A percentile compares a stretch with the other conserved stretches of the same genome.
Evolutionary conservation across 2,329 filamentous ascomycete genomes (phyloP).

Genomic region (Phaeoacremonium minimum): DNA sequence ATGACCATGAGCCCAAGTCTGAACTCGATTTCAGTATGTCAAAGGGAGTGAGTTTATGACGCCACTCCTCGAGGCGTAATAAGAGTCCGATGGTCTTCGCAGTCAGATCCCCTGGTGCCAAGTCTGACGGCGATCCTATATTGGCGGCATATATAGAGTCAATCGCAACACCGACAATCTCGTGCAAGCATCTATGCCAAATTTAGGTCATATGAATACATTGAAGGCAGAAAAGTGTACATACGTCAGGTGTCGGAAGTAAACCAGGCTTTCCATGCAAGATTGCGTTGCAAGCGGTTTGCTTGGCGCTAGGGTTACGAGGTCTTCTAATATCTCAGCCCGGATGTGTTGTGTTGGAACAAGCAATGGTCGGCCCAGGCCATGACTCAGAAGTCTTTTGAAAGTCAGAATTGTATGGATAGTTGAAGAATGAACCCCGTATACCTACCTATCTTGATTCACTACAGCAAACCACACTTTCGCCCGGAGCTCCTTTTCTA

Average conservation of each 20-base stretch:
- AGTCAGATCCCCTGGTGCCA: slow-evolving; percentile 1
- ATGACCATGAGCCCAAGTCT: slow-evolving; percentile 1
- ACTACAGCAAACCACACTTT: slow-evolving; percentile 24
- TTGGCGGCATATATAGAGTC: slow-evolving; percentile 10
- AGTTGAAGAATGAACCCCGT: not conserved
- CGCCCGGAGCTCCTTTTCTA: slow-evolving; percentile 19
- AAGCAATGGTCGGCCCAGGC: slow-evolving; percentile 14
- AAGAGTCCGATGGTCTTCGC: slow-evolving; percentile 8
- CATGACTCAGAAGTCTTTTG: slow-evolving; percentile 11
- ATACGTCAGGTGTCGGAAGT: slow-evolving; percentile 6
- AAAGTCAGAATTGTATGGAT: no score
- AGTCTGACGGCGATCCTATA: slow-evolving; percentile 4
- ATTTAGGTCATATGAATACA: no score
- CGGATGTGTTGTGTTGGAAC: slow-evolving; percentile 9
- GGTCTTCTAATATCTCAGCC: not conserved
- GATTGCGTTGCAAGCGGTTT: not conserved
- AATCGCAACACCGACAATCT: slow-evolving; percentile 6
- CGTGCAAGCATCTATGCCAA: slow-evolving; percentile 3
- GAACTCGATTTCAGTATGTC: not conserved
- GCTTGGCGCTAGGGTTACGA: not conserved
- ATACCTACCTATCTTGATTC: slow-evolving; percentile 19
- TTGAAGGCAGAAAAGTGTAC: not conserved
- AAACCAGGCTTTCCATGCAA: slow-evolving; percentile 2
- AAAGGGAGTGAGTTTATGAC: slow-evolving; percentile 4
- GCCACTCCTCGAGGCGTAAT: slow-evolving; percentile 9